Base-by-base conservation (phyloP, 345 rosid genomes). In the Erucastrum elatum region DNA sequence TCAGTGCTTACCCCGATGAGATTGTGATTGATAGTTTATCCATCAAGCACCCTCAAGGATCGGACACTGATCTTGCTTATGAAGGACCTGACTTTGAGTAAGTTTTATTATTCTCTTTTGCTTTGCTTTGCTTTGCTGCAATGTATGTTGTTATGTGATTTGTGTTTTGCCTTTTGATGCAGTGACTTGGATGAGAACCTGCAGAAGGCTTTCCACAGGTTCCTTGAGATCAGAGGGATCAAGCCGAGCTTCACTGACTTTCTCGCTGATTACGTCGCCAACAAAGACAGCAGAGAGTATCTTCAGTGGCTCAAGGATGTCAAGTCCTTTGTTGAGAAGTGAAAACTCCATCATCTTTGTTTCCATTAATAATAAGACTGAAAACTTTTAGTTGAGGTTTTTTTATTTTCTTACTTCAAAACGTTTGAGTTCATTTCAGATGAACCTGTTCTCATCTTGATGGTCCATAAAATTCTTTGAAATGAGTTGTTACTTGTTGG, bases 111-210 rank as follows among this genome's bases (percentile, higher is more conserved):
- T 21, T 21, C 21, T 21, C 21, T 21, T 21, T 80, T n/a, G 3
- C 8, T 56, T 17, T 7, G 2, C 2, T 51, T 51, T 51, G 21
- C 7, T 11, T 1, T 63, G 29, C 46, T 70, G 51, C 16, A 27
- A 1, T 29, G 1, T 29, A 53, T 55, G 1, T 71, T 35, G 64
- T 63, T 67, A 5, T 75, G 66, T 69, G 62, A 70, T 58, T 46
- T 71, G 77, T 13, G 61, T 63, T 64, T 44, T 29, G 60, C 25
- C 2, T 9, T 12, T 66, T 26, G 66, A 70, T 65, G n/a, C 84
- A 91, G 96, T 3, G 93, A 89, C 71, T 80, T 91, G 87, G 96
- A 91, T 71, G 90, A 89, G 83, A 86, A 89, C 72, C 74, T 90
- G 82, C 90, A 87, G 84, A 87, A 88, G 79, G 90, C 90, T 64